A percentile compares a stretch with the other conserved stretches of the same genome.
These are phyloP conservation scores for Ophioceras dolichostomum DNA, from an alignment of 2,329 filamentous ascomycete genomes.

Conservation along the genomic window DNA sequence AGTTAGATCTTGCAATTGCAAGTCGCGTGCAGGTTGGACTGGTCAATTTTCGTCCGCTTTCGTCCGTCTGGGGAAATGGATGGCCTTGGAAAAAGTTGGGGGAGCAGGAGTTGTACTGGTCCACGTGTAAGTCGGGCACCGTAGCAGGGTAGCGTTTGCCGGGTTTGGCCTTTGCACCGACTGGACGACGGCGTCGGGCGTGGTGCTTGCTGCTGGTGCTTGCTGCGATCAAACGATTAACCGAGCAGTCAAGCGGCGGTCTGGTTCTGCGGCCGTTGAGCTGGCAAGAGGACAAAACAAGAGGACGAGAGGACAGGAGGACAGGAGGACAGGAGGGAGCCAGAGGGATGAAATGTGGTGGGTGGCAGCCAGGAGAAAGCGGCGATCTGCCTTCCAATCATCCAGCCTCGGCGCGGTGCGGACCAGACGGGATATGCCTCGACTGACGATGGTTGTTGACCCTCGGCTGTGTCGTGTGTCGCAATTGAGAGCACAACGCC, in stretches of 20 bases:
- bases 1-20: too few relatives aligned
- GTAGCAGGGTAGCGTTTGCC: neutral
- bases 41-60: too few relatives aligned
- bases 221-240: too few relatives aligned
- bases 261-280: constrained; percentile 2
- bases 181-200: too few relatives aligned
- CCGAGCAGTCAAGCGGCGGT: too few relatives aligned
- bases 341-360: neutral
- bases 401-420: neutral
- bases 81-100: neutral
- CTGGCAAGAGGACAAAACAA: neutral
- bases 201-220: too few relatives aligned
- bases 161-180: neutral
- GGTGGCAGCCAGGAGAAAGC: neutral
- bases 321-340: neutral
- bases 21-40: too few relatives aligned
- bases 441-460: neutral
- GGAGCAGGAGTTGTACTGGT: constrained; percentile 1
- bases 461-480: too few relatives aligned
- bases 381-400: neutral
- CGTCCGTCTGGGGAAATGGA: neutral
- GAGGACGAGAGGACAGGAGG: neutral
- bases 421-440: too few relatives aligned
- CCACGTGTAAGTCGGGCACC: constrained; percentile 3
- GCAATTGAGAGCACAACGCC: too few relatives aligned